Evolutionary conservation across 139 green algal species (phyloP).

Genomic region (Tetraselmis chui): DNA sequence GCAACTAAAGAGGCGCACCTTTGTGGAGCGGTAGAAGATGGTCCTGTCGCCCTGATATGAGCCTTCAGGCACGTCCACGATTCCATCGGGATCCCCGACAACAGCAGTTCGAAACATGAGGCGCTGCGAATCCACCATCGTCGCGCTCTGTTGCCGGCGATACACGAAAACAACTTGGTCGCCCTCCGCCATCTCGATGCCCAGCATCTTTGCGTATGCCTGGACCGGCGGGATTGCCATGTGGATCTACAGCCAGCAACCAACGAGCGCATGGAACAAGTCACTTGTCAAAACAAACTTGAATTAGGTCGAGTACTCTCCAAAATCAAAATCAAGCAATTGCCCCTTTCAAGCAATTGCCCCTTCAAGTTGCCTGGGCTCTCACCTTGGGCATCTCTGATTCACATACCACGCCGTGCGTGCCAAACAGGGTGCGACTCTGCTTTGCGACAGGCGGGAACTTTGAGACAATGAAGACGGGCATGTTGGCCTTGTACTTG

Average conservation of each 20-base stretch:
- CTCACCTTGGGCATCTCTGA: background rate
- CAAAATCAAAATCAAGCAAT: slow-evolving; percentile 12
- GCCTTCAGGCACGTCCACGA: slow-evolving; percentile 11
- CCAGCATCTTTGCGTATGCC: slow-evolving; percentile 4
- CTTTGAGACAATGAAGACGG: background rate
- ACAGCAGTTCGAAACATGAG: slow-evolving; percentile 27
- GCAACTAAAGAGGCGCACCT: too few species aligned
- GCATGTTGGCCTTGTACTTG: background rate
- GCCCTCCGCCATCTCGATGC: slow-evolving; percentile 10
- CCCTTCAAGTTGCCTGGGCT: slow-evolving; percentile 4
- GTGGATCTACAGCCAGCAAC: background rate
- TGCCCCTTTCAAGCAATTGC: slow-evolving; percentile 22
- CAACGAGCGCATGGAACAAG: background rate
- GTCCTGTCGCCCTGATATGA: slow-evolving; percentile 18
- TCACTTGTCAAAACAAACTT: background rate
- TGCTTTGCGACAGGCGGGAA: background rate
- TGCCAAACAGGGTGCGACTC: background rate
- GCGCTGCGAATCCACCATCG: slow-evolving; percentile 39
- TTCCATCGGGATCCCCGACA: slow-evolving; percentile 13
- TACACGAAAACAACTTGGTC: slow-evolving; percentile 33
- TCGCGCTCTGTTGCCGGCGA: slow-evolving; percentile 10
- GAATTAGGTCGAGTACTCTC: background rate
- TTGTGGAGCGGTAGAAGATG: slow-evolving; percentile 44
- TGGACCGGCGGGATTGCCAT: background rate
- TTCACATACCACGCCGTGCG: background rate